These are phyloP conservation scores for Mollisiaceae sp. DNA, from an alignment of 2,329 filamentous ascomycete genomes.

Conservation along the genomic window DNA sequence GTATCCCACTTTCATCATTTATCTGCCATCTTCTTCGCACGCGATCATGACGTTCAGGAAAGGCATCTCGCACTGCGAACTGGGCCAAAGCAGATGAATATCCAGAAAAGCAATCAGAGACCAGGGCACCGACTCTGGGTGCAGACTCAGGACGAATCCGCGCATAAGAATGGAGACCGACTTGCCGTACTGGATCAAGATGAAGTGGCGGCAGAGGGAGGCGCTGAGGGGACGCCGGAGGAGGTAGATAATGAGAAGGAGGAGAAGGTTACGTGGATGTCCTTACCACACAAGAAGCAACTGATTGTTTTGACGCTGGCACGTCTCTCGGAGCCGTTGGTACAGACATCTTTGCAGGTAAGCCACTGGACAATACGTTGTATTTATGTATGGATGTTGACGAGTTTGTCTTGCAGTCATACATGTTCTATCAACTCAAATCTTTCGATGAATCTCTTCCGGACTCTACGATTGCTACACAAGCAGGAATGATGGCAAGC, in stretches of 20 bases:
- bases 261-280: constrained; percentile 24
- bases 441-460: constrained; percentile 67
- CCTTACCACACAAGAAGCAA: constrained; percentile 63
- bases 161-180: constrained; percentile 14
- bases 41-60: constrained; percentile 12
- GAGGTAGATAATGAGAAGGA: constrained; percentile 19
- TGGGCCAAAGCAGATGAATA: constrained; percentile 23
- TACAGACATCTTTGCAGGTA: constrained; percentile 65
- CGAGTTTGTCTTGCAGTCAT: constrained; percentile 60
- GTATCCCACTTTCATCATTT: constrained; percentile 24
- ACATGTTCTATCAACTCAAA: constrained; percentile 85
- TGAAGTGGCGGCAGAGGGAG: constrained; percentile 24
- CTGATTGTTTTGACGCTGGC: constrained; percentile 78
- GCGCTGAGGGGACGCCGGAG: constrained; percentile 5
- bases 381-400: neutral
- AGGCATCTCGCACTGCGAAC: constrained; percentile 18
- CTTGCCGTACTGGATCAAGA: constrained; percentile 24
- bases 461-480: constrained; percentile 71
- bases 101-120: constrained; percentile 9
- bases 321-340: constrained; percentile 80
- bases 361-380: constrained; percentile 41
- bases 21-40: constrained; percentile 7
- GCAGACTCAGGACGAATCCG: constrained; percentile 5
- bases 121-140: constrained; percentile 13
- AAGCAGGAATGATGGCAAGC: constrained; percentile 78